Base-by-base conservation (phyloP, 768 basidiomycete species). In the Lactarius psammicola region DNA sequence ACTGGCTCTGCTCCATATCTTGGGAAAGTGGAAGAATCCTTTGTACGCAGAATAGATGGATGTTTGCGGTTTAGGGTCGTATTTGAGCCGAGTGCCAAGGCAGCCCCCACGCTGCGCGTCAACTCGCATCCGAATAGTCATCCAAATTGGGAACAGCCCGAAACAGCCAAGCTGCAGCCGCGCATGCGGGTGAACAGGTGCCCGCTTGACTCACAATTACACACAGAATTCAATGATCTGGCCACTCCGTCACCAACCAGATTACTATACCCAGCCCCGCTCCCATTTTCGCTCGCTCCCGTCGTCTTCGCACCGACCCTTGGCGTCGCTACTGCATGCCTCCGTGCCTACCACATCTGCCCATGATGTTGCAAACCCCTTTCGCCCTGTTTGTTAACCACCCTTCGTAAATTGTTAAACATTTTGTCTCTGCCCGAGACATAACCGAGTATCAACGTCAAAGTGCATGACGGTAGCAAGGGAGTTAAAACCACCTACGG, bases 401-500 rank as follows among this genome's bases (percentile, higher is more conserved):
- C 15, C 3, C 40, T 15, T 42, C 40, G 9, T 1, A 26, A 15
- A 7, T 4, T 26, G 49, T 26, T n/a, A n/a, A 7, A 6, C 46
- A 26, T 23, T 26, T 49, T 46, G 46, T 46, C 23, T 23, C 46
- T 23, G 2, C 10, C 23, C 8, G 38, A 46, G 40, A 18, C 17
- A 20, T 11, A 23, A 23, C 20, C 23, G 5, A 11, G 46, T 49
- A 11, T 49, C 46, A 11, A 13, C 10, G n/a, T 49, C 46, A 49
- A 49, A 23, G 23, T 7, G 23, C 44, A 8, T 38, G 38, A 3
- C 49, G 4, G 36, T 36, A 13, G 36, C 36, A 10, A 36, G 36
- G 11, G 11, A 36, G 36, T 36, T 36, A 13, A 17, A 40, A 20
- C 56, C 65, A 5, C 72, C 80, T 97, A 65, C 87, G 88, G 69